Evolutionary conservation across 345 rosid species (phyloP), one percentile per base, ranked within the genome.

Genomic region (Eucalyptus marginata): DNA sequence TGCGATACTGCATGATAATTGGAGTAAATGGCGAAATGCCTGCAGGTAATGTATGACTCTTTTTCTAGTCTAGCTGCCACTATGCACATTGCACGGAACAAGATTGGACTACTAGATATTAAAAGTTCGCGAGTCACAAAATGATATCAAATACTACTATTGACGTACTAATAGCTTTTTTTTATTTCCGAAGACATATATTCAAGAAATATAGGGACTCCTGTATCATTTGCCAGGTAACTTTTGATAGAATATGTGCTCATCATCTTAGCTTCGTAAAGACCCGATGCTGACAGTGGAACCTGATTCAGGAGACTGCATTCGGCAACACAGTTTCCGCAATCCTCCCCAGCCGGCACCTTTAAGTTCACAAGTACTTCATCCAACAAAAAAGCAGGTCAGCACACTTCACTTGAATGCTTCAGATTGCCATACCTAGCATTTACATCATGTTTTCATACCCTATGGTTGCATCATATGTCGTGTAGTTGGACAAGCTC

Each of bases 361-460:
- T 94, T 92, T 88, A 81, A 93, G 15, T 93, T 94, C 44, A 71
- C 93, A 36, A 89, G 90, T 49, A 90, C 62, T 64, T 87, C 92
- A 83, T 89, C 84, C 81, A 91, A 86, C 87, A 90, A 89, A 88
- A 90, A 85, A 86, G 88, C 92, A 91, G 95, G 95, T 93, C 71
- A 11, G 87, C n/a, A 62, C 47, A 46, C 46, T 71, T 3, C 25
- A 71, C 81, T 71, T 3, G 3, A 71, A 71, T 36, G 14, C 47
- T 36, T 13, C 83, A 5, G 7, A 17, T 71, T 36, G 25, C 81
- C 25, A 71, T 36, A 36, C 47, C 22, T 10, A 36, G 83, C 83
- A 6, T 71, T 20, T 71, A 71, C 27, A 2, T 71, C 47, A 36
- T 2, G 83, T 71, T 71, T 71, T 36, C 83, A 71, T 71, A 71